Evolutionary conservation across 2,329 filamentous ascomycete genomes (phyloP).

Genomic region (Tolypocladium tropicale): DNA sequence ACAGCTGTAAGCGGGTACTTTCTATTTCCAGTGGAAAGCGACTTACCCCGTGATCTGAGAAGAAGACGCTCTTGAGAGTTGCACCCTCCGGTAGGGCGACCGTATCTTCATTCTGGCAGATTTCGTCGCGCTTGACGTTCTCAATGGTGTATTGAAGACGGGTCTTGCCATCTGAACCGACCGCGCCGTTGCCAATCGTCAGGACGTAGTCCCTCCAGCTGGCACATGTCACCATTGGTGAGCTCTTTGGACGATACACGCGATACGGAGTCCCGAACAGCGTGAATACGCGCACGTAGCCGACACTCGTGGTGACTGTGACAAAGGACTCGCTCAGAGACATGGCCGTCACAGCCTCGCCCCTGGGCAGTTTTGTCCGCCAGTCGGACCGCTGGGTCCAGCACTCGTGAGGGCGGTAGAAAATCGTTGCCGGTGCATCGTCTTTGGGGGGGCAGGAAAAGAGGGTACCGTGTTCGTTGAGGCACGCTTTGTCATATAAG

Average conservation of each 20-base stretch:
- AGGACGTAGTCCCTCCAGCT: constrained; percentile 96
- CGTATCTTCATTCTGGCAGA: constrained; percentile 89
- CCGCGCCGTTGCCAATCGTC: constrained; percentile 85
- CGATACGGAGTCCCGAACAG: constrained; percentile 83
- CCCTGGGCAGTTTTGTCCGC: constrained; percentile 75
- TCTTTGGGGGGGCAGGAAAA: constrained; percentile 70
- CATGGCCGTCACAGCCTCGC: constrained; percentile 81
- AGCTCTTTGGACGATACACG: constrained; percentile 85
- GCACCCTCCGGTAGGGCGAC: constrained; percentile 71
- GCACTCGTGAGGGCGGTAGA: constrained; percentile 92
- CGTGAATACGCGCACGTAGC: constrained; percentile 88
- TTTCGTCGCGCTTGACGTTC: constrained; percentile 85
- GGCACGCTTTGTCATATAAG: constrained; percentile 89
- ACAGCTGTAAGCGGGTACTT: not conserved
- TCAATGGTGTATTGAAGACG: constrained; percentile 85
- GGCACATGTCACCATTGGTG: constrained; percentile 82
- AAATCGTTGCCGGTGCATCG: constrained; percentile 65
- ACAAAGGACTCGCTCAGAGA: constrained; percentile 86
- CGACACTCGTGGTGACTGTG: constrained; percentile 74
- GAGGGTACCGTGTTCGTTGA: constrained; percentile 74
- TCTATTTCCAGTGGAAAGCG: too few species aligned
- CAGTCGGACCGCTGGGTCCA: constrained; percentile 90
- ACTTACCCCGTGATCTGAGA: constrained; percentile 76
- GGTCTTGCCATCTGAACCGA: constrained; percentile 66
- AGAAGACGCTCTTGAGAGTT: constrained; percentile 75